Percentiles rank a stretch among this genome's conserved stretches.
These are phyloP conservation scores for Cordyceps javanica DNA, from an alignment of 2,329 filamentous ascomycete genomes.

Conservation along the genomic window DNA sequence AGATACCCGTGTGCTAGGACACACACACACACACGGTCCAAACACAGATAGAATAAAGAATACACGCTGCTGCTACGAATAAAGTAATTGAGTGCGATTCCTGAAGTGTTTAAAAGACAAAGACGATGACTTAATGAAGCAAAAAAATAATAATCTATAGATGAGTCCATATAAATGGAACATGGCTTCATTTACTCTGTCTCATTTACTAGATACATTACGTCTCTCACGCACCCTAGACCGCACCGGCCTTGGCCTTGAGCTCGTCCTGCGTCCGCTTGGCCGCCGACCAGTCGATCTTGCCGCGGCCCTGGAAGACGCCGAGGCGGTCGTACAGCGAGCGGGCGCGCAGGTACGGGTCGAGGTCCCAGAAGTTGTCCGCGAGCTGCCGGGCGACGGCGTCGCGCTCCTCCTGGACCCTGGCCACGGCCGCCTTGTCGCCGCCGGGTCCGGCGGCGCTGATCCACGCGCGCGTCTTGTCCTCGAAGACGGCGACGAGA, in stretches of 20 bases:
- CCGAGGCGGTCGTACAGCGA: constrained; percentile 75
- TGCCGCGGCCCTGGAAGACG: constrained; percentile 57
- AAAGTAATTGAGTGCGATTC: not conserved
- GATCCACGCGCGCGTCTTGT: constrained; percentile 68
- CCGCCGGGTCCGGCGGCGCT: constrained; percentile 28
- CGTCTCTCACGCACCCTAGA: not conserved
- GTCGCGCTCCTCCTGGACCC: constrained; percentile 48
- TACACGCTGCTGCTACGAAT: not conserved
- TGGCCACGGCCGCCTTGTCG: constrained; percentile 33
- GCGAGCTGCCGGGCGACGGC: constrained; percentile 54
- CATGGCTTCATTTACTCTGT: not conserved
- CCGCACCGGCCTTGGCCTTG: not conserved
- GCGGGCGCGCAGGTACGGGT: constrained; percentile 72
- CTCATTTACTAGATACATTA: not conserved
- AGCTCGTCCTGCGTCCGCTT: constrained; percentile 28
- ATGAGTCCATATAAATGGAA: not conserved
- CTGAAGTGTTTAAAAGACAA: not conserved
- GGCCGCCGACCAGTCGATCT: constrained; percentile 52
- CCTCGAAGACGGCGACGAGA: constrained; percentile 64
- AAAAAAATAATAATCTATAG: not conserved
- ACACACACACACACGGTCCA: not conserved
- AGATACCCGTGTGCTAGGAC: constrained; percentile 11
- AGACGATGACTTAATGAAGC: not conserved
- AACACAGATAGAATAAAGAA: constrained; percentile 5
- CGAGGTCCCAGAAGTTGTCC: constrained; percentile 74